Evolutionary conservation across 768 basidiomycete genomes (phyloP), one percentile per base, ranked within the genome.

Genomic region (Botryobasidium botryosum): DNA sequence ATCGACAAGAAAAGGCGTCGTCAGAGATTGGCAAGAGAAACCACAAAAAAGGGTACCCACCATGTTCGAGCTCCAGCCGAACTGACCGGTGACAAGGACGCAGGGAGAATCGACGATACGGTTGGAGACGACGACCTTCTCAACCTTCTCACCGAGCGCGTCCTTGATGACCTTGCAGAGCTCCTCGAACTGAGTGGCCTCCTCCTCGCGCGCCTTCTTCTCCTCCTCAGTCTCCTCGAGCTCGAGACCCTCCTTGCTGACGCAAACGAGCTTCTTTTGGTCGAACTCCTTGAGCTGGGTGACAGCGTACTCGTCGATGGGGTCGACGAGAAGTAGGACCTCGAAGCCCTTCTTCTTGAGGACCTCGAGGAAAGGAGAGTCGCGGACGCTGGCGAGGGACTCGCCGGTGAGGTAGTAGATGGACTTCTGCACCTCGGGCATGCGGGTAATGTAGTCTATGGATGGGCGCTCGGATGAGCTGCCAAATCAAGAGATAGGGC

Each of bases 1-100:
- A 27, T 15, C 17, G 26, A 25, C 28, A 24, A 12, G 42, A 8
- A 54, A 27, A 18, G 12, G 35, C 26, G 18, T 18, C 20, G 35
- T 27, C 24, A 41, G 27, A 1, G 33, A 43, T 12, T 18, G n/a
- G n/a, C n/a, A 32, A 36, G n/a, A 2, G n/a, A 26, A 21, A 12
- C 12, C 42, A 18, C 6, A 3, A 35, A 24, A 45, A 13, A 49
- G 23, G 28, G 20, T 24, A 62, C 71, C 37, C 51, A 78, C 82
- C 92, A 97, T 97, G 73, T 96, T 96, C 45, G 91, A 90, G 23
- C 88, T 94, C 92, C 92, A 99, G 45, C 92, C 94, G 65, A 96
- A 99, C 63, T 96, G 91, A 46, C 92, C 92, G 48, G 94, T 97
- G 59, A 96, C 90, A 56, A 92, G 79, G 36, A 94, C 92, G 62